Conservation (phyloP, 208 protist genomes). For the Crithidia acanthocephali region DNA sequence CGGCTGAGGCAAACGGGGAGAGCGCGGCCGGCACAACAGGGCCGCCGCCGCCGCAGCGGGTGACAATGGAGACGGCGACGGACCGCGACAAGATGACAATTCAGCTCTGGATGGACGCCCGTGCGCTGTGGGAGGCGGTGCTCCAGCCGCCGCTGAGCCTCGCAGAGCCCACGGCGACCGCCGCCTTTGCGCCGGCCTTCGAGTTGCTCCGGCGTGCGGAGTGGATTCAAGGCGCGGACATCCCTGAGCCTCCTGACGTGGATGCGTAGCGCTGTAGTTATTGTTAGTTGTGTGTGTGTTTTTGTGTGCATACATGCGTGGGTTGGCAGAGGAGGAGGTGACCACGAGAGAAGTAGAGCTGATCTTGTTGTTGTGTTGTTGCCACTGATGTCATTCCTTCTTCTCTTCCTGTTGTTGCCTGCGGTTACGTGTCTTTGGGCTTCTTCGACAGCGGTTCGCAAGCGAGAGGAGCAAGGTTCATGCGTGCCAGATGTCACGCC, state of each 20-base stretch:
- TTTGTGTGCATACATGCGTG: too few relatives aligned
- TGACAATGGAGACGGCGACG: constrained; percentile 62
- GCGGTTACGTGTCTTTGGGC: too few relatives aligned
- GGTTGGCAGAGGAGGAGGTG: too few relatives aligned
- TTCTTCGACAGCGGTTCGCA: too few relatives aligned
- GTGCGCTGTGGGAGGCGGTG: constrained; percentile 42
- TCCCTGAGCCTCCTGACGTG: constrained; percentile 72
- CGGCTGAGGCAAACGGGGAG: constrained; percentile 30
- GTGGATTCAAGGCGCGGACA: constrained; percentile 77
- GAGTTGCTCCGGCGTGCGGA: constrained; percentile 68
- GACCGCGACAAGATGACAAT: constrained; percentile 90
- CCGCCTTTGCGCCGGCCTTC: constrained; percentile 29
- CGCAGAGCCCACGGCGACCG: constrained; percentile 3
- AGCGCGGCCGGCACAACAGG: constrained; percentile 76
- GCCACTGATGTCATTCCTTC: too few relatives aligned
- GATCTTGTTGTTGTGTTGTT: too few relatives aligned
- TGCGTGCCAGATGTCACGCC: too few relatives aligned
- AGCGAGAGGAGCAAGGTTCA: too few relatives aligned
- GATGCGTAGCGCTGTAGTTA: constrained; percentile 44
- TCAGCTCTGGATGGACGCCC: constrained; percentile 84
- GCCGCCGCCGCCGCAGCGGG: constrained; percentile 18
- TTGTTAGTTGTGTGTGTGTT: too few relatives aligned
- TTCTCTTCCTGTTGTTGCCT: too few relatives aligned
- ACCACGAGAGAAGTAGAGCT: too few relatives aligned
- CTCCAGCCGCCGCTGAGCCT: constrained; percentile 22